Evolutionary conservation across 192 early-diverging fungal genomes (phyloP), one percentile per base, ranked within the genome.

Genomic region (Dissophora ornata): DNA sequence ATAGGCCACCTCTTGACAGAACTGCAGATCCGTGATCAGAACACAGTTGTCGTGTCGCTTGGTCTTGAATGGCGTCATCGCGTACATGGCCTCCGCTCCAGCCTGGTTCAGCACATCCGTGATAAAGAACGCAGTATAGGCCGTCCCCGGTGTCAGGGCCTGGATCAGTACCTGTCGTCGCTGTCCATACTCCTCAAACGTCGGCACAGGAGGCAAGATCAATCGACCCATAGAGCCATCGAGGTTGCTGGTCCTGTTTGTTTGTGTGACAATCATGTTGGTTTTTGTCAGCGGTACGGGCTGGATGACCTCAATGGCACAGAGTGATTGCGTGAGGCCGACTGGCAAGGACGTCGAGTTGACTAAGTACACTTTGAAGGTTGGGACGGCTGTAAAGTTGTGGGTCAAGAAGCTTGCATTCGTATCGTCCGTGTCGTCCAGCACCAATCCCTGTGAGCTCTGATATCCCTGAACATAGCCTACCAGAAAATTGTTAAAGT

Each of bases 1-100:
- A 57, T 88, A 88, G 1, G 84, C 84, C 1, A 88, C 85, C 55
- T 84, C 71, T 13, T 81, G 36, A 63, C 87, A 88, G 45, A 86
- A 85, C 29, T 42, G 26, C 18, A 88, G 62, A 26, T 84, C 64
- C 52, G 82, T 81, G 21, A 88, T 73, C 53, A 88, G 36, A 41
- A 73, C 59, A 67, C 87, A 88, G 51, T 81, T 84, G 19, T 69
- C 44, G 22, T 53, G 71, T n/a, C 34, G 40, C 47, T 65, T 79
- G 53, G 60, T 64, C 36, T 36, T 61, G 36, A 74, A 71, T 5
- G 58, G 10, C 42, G 53, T 62, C 61, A 59, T 56, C 3, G 53
- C 62, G 26, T 51, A 57, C 57, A 68, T 70, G 6, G 60, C 48
- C 61, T 79, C 22, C 8, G 67, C 69, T 49, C 77, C 54, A 0